These are phyloP conservation scores for Prunus kanzakura DNA, from an alignment of 306 rosid genomes.

Conservation along the genomic window DNA sequence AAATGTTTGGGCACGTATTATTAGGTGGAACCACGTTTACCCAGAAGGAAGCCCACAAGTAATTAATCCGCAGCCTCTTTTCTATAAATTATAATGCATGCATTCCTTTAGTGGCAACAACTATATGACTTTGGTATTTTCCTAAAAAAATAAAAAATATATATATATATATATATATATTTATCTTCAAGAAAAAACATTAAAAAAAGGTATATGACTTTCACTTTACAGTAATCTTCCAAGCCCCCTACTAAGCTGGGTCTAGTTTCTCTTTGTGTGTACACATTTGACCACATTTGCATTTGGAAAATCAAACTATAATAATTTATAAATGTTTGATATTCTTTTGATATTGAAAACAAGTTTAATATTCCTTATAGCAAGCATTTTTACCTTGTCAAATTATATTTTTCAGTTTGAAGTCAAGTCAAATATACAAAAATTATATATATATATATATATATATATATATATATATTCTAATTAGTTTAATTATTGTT, in stretches of 20 bases:
- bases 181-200: too few relatives aligned
- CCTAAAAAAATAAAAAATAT: too few relatives aligned
- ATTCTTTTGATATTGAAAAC: background rate
- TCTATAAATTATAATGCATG: background rate
- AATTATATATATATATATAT: too few relatives aligned
- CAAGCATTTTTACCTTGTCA: background rate
- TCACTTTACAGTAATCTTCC: background rate
- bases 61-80: constrained; percentile 1
- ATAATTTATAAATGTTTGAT: background rate
- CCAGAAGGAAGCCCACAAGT: constrained; percentile 4
- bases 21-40: constrained; percentile 35
- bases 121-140: background rate
- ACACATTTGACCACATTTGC: constrained; percentile 4
- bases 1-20: constrained; percentile 17
- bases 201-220: background rate
- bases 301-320: constrained; percentile 11
- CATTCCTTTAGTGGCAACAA: background rate
- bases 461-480: too few relatives aligned
- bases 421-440: background rate
- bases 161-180: too few relatives aligned
- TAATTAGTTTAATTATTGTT: background rate
- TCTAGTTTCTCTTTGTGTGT: background rate
- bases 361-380: background rate
- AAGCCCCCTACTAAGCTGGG: background rate
- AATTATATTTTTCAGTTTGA: background rate